A percentile compares a stretch with the other conserved stretches of the same genome.
These are phyloP conservation scores for Colletotrichum lentis DNA, from an alignment of 2,329 filamentous ascomycete species.

Conservation along the genomic window DNA sequence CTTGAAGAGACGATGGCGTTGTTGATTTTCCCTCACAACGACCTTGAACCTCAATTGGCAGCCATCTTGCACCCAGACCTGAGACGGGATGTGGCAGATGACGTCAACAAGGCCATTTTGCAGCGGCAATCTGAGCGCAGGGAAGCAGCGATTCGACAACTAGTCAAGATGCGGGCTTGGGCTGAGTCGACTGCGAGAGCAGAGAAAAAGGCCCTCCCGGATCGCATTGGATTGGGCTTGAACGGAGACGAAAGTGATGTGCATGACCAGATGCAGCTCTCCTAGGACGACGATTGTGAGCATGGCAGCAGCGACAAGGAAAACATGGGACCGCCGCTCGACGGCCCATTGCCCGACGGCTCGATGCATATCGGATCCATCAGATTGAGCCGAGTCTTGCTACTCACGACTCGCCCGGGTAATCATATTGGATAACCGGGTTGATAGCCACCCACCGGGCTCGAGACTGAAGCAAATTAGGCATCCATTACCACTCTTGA, in stretches of 20 bases:
- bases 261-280: constrained; percentile 36
- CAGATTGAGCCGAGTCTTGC: no score
- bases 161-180: constrained; percentile 86
- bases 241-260: constrained; percentile 42
- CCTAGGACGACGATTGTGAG: constrained; percentile 23
- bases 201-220: constrained; percentile 53
- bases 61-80: constrained; percentile 81
- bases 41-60: constrained; percentile 77
- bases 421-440: no score
- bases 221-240: constrained; percentile 51
- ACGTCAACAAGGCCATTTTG: constrained; percentile 89
- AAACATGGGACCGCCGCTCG: neutral
- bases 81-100: constrained; percentile 82
- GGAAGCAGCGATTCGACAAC: constrained; percentile 81
- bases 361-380: neutral
- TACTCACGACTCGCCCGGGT: no score
- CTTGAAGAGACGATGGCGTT: constrained; percentile 93
- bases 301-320: neutral
- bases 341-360: neutral
- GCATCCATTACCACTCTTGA: no score
- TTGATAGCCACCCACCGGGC: no score
- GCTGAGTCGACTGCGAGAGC: constrained; percentile 71
- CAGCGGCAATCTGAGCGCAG: constrained; percentile 74
- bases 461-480: no score
- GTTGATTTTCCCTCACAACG: constrained; percentile 85